Evolutionary conservation across 495 filamentous ascomycete genomes (phyloP).

Genomic region (Neurospora pannonica): DNA sequence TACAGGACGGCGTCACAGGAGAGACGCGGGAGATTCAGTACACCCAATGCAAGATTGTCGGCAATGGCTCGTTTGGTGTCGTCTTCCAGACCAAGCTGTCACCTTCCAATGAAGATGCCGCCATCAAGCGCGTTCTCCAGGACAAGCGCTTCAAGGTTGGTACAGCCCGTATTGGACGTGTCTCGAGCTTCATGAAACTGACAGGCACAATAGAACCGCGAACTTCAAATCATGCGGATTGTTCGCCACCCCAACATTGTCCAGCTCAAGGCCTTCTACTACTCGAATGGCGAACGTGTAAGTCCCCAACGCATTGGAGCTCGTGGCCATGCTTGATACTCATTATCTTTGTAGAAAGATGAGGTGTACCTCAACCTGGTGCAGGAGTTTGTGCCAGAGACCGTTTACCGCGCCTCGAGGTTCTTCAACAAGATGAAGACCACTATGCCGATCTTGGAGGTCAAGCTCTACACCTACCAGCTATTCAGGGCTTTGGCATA

Average conservation of each 20-base stretch:
- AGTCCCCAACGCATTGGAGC: conserved; percentile 17
- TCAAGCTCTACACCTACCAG: conserved; percentile 99
- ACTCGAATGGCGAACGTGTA: conserved; percentile 97
- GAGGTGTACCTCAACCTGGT: conserved; percentile 99
- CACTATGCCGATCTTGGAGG: conserved; percentile 96
- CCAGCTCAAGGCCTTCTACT: conserved; percentile 97
- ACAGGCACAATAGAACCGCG: conserved; percentile 67
- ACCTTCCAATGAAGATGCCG: conserved; percentile 92
- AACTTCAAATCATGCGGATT: conserved; percentile 99
- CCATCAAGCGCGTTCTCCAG: conserved; percentile 96
- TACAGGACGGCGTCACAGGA: conserved; percentile 94
- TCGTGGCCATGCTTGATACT: conserved; percentile 8
- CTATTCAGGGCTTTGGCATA: conserved; percentile 96
- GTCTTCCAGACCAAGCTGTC: conserved; percentile 99
- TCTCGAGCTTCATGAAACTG: conserved; percentile 15
- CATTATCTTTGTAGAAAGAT: conserved; percentile 62
- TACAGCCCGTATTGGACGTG: not conserved
- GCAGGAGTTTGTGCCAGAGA: conserved; percentile 96
- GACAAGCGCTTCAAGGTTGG: conserved; percentile 97
- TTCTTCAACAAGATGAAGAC: conserved; percentile 99
- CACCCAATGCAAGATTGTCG: conserved; percentile 99
- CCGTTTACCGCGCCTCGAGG: conserved; percentile 93
- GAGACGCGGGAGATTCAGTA: conserved; percentile 95
- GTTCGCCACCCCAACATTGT: conserved; percentile 98
- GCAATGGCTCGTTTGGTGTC: conserved; percentile 96